Conservation (phyloP, 768 basidiomycete species). For the Tephrocybe sp. region DNA sequence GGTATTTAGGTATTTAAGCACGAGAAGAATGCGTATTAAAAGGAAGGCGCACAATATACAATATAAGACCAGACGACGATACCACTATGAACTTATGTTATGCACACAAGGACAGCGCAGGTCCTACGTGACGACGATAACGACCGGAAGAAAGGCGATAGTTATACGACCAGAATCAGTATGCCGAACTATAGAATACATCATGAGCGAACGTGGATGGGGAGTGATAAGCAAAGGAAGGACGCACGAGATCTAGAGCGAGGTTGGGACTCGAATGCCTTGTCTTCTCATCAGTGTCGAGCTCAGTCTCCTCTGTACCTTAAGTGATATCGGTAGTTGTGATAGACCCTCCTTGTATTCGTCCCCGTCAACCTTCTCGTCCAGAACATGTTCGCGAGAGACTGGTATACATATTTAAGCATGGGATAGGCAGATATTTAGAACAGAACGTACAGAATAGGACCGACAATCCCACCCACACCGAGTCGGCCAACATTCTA, state of each 20-base stretch:
- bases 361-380: slow-evolving; percentile 26
- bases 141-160: slow-evolving; percentile 84
- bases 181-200: slow-evolving; percentile 46
- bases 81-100: slow-evolving; percentile 89
- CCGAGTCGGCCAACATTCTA: no score
- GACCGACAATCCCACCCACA: no score
- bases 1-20: no score
- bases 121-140: slow-evolving; percentile 66
- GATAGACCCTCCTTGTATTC: slow-evolving; percentile 39
- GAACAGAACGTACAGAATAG: no score
- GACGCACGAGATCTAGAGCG: slow-evolving; percentile 62
- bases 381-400: no score
- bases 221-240: neutral
- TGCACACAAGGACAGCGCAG: slow-evolving; percentile 82
- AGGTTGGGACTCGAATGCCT: slow-evolving; percentile 81
- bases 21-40: no score
- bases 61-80: no score
- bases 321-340: slow-evolving; percentile 29
- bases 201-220: neutral
- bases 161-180: slow-evolving; percentile 73
- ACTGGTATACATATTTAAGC: no score
- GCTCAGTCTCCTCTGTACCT: slow-evolving; percentile 45
- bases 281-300: slow-evolving; percentile 60
- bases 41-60: no score
- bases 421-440: no score